Evolutionary conservation across 1,139 yeast species (phyloP).

Genomic region (Keqinozyma sinolaborantium): DNA sequence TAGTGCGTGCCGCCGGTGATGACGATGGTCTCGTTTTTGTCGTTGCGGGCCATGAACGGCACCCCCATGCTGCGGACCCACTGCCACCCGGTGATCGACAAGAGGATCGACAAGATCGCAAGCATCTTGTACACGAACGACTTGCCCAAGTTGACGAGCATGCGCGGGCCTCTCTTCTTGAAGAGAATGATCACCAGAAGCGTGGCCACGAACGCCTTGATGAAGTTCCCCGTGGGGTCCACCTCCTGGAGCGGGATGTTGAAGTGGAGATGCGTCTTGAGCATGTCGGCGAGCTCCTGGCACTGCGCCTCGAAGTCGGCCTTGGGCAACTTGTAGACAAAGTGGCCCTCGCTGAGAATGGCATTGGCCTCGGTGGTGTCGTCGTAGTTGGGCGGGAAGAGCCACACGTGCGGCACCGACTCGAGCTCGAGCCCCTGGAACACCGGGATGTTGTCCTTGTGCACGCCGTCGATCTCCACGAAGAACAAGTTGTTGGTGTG

Average conservation of each 20-base stretch:
- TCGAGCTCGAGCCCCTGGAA: conserved; percentile 39
- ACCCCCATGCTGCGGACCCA: conserved; percentile 57
- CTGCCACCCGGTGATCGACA: conserved; percentile 59
- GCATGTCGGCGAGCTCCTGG: conserved; percentile 49
- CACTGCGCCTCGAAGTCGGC: conserved; percentile 26
- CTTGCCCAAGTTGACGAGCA: conserved; percentile 29
- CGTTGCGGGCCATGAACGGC: conserved; percentile 58
- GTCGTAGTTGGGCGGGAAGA: conserved; percentile 49
- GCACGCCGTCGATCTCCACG: conserved; percentile 47
- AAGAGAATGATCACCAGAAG: conserved; percentile 43
- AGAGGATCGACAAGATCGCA: conserved; percentile 36
- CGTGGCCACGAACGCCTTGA: conserved; percentile 43
- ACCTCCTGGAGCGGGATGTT: conserved; percentile 39
- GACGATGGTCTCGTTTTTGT: conserved; percentile 43
- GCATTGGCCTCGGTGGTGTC: conserved; percentile 20
- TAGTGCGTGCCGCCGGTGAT: conserved; percentile 62
- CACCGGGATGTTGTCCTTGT: conserved; percentile 28
- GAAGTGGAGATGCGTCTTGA: conserved; percentile 43
- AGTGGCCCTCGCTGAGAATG: conserved; percentile 27
- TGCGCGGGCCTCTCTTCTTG: conserved; percentile 45
- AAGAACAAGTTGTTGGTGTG: conserved; percentile 39
- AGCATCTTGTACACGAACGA: conserved; percentile 32
- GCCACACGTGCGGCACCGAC: conserved; percentile 62
- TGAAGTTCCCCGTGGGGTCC: conserved; percentile 39
- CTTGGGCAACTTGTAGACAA: conserved; percentile 28